A percentile compares a stretch with the other conserved stretches of the same genome.
phyloP scores from a whole-genome alignment of 2,329 filamentous ascomycete genomes.

The Bipolaris bicolor region DNA sequence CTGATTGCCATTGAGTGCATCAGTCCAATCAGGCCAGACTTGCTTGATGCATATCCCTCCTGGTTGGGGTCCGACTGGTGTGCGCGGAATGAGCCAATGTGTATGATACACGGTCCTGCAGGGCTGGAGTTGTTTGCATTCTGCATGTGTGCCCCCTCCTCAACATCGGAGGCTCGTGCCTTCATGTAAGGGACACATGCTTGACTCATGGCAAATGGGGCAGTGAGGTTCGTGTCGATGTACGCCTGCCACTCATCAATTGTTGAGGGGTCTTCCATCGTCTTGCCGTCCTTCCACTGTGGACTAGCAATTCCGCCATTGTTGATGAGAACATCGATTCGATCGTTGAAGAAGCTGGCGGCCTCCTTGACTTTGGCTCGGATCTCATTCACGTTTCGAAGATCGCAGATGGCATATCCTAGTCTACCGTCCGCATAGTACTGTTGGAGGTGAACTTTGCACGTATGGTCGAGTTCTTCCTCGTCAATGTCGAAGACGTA shows the following conservation, averaged over 20 bases:
- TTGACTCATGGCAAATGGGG: slow-evolving; percentile 55
- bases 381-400: slow-evolving; percentile 53
- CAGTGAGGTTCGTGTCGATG: slow-evolving; percentile 57
- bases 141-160: slow-evolving; percentile 35
- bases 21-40: slow-evolving; percentile 59
- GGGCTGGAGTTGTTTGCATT: slow-evolving; percentile 27
- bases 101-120: slow-evolving; percentile 55
- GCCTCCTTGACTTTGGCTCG: slow-evolving; percentile 50
- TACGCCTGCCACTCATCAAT: slow-evolving; percentile 55
- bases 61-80: slow-evolving; percentile 56
- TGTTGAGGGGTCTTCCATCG: slow-evolving; percentile 54
- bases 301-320: slow-evolving; percentile 48
- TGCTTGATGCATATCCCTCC: slow-evolving; percentile 59
- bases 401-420: slow-evolving; percentile 51
- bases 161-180: slow-evolving; percentile 30
- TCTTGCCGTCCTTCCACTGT: slow-evolving; percentile 54
- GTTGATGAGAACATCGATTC: slow-evolving; percentile 50
- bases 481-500: slow-evolving; percentile 55
- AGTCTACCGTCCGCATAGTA: slow-evolving; percentile 46
- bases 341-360: slow-evolving; percentile 52
- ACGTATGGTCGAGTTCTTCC: slow-evolving; percentile 47
- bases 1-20: slow-evolving; percentile 59
- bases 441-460: slow-evolving; percentile 49
- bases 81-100: slow-evolving; percentile 56
- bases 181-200: slow-evolving; percentile 58